These are phyloP conservation scores for Metschnikowia similis DNA, from an alignment of 805 yeast genomes.

Conservation along the genomic window DNA sequence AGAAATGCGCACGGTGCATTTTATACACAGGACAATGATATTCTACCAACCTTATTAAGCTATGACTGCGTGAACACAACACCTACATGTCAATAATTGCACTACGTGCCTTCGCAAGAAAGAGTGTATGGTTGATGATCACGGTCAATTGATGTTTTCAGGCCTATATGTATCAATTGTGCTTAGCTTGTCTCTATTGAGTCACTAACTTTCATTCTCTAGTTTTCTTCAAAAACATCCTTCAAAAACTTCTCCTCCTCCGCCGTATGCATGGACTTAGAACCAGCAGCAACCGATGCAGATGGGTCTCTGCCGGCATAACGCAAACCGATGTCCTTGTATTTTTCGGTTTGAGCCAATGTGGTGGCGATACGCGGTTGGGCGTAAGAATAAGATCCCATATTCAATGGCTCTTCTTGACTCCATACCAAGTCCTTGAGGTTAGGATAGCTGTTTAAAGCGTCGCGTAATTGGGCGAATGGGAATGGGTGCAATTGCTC, in stretches of 20 bases:
- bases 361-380: slow-evolving; percentile 80
- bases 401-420: slow-evolving; percentile 98
- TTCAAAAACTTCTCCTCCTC: slow-evolving; percentile 86
- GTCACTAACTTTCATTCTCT: not conserved
- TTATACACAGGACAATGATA: not conserved
- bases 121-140: too few relatives aligned
- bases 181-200: not conserved
- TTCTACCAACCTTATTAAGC: not conserved
- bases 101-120: too few relatives aligned
- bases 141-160: too few relatives aligned
- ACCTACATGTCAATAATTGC: not conserved
- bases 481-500: slow-evolving; percentile 99
- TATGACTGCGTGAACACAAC: not conserved
- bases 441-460: slow-evolving; percentile 74
- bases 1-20: not conserved
- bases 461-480: slow-evolving; percentile 85
- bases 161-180: not conserved
- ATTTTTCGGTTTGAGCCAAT: slow-evolving; percentile 67
- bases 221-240: slow-evolving; percentile 43
- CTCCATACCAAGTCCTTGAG: slow-evolving; percentile 89
- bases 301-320: slow-evolving; percentile 98
- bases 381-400: slow-evolving; percentile 82
- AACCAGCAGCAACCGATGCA: slow-evolving; percentile 98
- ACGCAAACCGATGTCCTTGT: slow-evolving; percentile 57
- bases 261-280: slow-evolving; percentile 77